These are phyloP conservation scores for Cnidoscolus chayamansa DNA, from an alignment of 441 rosid genomes.

Conservation along the genomic window DNA sequence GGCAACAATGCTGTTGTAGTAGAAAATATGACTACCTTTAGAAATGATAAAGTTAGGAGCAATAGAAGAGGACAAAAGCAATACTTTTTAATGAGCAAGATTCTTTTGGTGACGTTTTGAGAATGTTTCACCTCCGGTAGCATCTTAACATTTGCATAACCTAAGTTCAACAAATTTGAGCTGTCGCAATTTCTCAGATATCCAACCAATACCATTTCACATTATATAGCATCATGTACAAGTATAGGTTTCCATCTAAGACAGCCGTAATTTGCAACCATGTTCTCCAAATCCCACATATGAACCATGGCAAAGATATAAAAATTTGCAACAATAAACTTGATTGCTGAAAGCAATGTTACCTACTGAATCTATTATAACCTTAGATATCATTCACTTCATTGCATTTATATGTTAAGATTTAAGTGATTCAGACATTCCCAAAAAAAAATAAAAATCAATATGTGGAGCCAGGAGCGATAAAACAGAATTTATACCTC, in stretches of 20 bases:
- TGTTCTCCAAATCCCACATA: not conserved
- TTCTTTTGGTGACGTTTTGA: no score
- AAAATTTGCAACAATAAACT: not conserved
- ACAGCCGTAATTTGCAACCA: not conserved
- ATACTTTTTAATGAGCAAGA: not conserved
- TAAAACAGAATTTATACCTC: conserved; percentile 46
- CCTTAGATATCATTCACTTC: not conserved
- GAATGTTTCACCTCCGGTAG: not conserved
- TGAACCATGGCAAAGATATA: not conserved
- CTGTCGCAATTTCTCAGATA: not conserved
- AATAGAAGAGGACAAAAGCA: not conserved
- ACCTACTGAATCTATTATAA: not conserved
- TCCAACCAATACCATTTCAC: not conserved
- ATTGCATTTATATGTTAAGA: not conserved
- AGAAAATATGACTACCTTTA: not conserved
- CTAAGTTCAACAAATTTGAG: no score
- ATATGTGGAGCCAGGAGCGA: not conserved
- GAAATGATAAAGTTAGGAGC: not conserved
- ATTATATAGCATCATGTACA: not conserved
- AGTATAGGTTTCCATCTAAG: not conserved
- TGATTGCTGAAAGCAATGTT: not conserved
- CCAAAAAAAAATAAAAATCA: not conserved
- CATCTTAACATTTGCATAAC: no score
- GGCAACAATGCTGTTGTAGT: not conserved
- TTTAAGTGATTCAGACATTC: not conserved